Conservation (phyloP, 257 asterid species). For the Solanum chaucha region DNA sequence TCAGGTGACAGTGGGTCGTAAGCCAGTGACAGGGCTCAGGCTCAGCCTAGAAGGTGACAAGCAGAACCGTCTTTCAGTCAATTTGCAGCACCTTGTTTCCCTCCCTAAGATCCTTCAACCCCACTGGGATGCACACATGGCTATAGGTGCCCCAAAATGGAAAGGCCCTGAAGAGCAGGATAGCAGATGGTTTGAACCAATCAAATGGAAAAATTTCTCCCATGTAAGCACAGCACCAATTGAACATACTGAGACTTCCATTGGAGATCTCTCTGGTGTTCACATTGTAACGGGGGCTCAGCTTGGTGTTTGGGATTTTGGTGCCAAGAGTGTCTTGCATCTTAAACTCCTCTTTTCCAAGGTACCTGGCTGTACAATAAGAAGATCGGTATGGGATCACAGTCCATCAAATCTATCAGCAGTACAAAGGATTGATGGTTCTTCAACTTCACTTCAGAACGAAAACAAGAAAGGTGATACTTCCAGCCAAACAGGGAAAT, state of each 20-base stretch:
- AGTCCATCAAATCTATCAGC: conserved; percentile 57
- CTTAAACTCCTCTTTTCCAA: conserved; percentile 88
- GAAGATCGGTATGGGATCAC: conserved; percentile 98
- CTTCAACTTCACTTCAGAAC: conserved; percentile 37
- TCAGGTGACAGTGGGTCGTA: conserved; percentile 97
- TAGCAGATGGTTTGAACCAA: conserved; percentile 98
- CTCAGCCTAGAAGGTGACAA: conserved; percentile 88
- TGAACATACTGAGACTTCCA: conserved; percentile 73
- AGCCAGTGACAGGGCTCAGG: conserved; percentile 91
- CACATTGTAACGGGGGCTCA: conserved; percentile 97
- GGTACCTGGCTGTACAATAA: conserved; percentile 94
- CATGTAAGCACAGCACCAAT: conserved; percentile 97
- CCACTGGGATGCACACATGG: conserved; percentile 93
- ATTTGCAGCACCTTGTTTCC: conserved; percentile 84
- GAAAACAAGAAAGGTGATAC: conserved; percentile 48
- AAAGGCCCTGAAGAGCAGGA: conserved; percentile 99
- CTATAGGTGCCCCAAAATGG: conserved; percentile 97
- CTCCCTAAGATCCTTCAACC: conserved; percentile 97
- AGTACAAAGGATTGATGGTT: conserved; percentile 44
- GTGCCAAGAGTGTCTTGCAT: conserved; percentile 76
- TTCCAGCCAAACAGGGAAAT: conserved; percentile 50
- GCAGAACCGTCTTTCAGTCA: conserved; percentile 80
- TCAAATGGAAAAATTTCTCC: conserved; percentile 93
- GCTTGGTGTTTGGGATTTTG: conserved; percentile 96
- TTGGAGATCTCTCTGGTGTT: conserved; percentile 93